Evolutionary conservation across 2,329 filamentous ascomycete genomes (phyloP).

Genomic region (Aspergillus sp.): DNA sequence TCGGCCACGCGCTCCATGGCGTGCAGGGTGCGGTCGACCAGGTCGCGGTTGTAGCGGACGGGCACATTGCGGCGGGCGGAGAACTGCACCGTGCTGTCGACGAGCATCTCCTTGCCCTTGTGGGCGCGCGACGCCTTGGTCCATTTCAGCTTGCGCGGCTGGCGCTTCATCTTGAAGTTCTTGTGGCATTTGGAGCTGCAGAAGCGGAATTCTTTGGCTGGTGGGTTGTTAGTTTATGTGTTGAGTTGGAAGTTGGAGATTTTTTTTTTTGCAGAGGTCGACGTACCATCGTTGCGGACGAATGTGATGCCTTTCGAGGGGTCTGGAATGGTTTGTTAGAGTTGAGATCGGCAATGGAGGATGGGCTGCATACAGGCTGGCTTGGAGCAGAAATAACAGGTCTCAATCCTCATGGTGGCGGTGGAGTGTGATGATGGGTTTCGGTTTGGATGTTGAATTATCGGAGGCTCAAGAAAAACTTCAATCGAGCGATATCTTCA

Average conservation of each 20-base stretch:
- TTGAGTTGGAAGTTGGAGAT: background rate
- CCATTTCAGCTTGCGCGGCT: constrained; percentile 95
- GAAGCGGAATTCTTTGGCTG: constrained; percentile 54
- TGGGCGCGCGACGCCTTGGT: constrained; percentile 88
- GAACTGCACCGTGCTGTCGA: constrained; percentile 92
- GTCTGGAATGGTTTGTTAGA: constrained; percentile 29
- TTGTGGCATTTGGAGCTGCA: constrained; percentile 67
- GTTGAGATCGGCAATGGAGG: background rate
- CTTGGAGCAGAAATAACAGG: background rate
- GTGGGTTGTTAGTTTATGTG: background rate
- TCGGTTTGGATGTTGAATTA: background rate
- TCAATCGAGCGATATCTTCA: background rate
- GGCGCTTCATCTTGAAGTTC: constrained; percentile 97
- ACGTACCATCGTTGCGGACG: constrained; percentile 43
- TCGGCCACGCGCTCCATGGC: constrained; percentile 90
- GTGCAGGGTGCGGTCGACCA: constrained; percentile 80
- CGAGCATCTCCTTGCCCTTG: constrained; percentile 83
- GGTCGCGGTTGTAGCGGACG: constrained; percentile 91
- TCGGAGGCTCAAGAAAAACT: background rate
- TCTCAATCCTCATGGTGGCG: background rate
- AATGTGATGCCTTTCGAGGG: constrained; percentile 66
- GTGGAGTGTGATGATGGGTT: background rate
- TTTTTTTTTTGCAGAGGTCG: background rate
- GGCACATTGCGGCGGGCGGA: constrained; percentile 90
- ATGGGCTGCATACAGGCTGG: background rate